phyloP scores from a whole-genome alignment of 1,284 basidiomycete genomes.

The Austroboletus novae-zelandiae region DNA sequence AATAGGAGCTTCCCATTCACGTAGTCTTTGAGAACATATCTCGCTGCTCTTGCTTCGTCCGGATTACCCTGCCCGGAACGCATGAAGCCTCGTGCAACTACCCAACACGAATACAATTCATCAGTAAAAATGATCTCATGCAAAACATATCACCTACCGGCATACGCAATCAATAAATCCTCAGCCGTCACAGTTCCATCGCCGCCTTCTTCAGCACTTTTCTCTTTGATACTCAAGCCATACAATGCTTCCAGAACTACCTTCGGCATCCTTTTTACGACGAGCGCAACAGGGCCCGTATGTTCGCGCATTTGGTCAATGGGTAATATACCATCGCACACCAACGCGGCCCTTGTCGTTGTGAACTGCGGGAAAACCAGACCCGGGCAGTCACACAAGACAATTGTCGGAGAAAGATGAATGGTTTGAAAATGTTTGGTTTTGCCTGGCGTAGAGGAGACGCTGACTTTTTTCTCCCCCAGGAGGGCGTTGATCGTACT shows the following conservation, averaged over 20 bases:
- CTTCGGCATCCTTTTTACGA: constrained; percentile 81
- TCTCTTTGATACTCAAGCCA: constrained; percentile 76
- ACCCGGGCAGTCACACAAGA: constrained; percentile 99
- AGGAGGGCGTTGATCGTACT: constrained; percentile 96
- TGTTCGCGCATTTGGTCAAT: constrained; percentile 98
- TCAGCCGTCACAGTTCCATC: constrained; percentile 77
- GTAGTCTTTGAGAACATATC: constrained; percentile 96
- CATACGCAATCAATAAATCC: constrained; percentile 86
- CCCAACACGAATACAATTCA: constrained; percentile 2
- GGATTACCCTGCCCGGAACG: constrained; percentile 96
- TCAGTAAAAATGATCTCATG: constrained; percentile 5
- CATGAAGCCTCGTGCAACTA: constrained; percentile 92
- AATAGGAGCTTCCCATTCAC: constrained; percentile 93
- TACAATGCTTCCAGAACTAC: constrained; percentile 90
- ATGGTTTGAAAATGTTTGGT: constrained; percentile 99
- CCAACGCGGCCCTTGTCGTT: constrained; percentile 91
- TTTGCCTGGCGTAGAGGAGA: constrained; percentile 96
- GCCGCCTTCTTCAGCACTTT: constrained; percentile 81
- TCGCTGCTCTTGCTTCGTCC: constrained; percentile 92
- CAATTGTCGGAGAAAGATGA: constrained; percentile 81
- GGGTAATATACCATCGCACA: constrained; percentile 95
- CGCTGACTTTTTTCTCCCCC: constrained; percentile 95
- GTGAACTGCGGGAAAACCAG: constrained; percentile 98
- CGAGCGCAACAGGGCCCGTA: constrained; percentile 81
- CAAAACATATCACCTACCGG: constrained; percentile 60